A percentile compares a stretch with the other conserved stretches of the same genome.
Evolutionary conservation across 1,284 basidiomycete genomes (phyloP).

Genomic region (Moniliella sp.): DNA sequence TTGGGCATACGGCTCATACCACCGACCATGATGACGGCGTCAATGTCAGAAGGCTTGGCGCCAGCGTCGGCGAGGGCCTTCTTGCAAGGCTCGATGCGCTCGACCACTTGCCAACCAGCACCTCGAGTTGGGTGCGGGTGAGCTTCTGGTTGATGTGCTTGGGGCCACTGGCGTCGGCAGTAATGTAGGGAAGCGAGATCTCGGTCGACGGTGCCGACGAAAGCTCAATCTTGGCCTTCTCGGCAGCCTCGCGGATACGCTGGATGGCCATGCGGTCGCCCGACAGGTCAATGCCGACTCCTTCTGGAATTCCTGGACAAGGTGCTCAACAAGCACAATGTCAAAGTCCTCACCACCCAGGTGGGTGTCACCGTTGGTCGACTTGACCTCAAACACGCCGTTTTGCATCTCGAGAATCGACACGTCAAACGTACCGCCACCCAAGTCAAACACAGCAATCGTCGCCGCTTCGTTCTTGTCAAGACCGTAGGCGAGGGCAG

Average conservation of each 20-base stretch:
- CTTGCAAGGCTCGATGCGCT: conserved; percentile 90
- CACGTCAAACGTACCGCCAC: conserved; percentile 92
- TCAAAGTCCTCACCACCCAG: conserved; percentile 97
- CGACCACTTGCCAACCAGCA: conserved; percentile 58
- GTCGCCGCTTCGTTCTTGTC: conserved; percentile 17
- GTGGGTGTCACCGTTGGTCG: conserved; percentile 95
- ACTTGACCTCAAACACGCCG: conserved; percentile 97
- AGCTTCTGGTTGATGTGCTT: conserved; percentile 94
- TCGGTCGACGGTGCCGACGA: conserved; percentile 85
- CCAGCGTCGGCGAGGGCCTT: conserved; percentile 79
- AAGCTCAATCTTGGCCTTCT: conserved; percentile 96
- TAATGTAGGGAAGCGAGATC: conserved; percentile 83
- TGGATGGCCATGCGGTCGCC: conserved; percentile 91
- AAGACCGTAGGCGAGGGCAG: conserved; percentile 69
- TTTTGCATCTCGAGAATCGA: conserved; percentile 97
- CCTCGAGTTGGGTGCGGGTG: conserved; percentile 69
- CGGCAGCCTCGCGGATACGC: conserved; percentile 90
- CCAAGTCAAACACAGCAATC: conserved; percentile 89
- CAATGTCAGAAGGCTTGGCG: conserved; percentile 70
- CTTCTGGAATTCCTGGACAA: conserved; percentile 84
- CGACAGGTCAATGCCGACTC: conserved; percentile 60
- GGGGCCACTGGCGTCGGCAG: conserved; percentile 73
- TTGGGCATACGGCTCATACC: conserved; percentile 95
- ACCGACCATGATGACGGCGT: conserved; percentile 91
- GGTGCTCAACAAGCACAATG: conserved; percentile 63